Evolutionary conservation across 805 yeast species (phyloP).

Genomic region (Clavispora vitiphila): DNA sequence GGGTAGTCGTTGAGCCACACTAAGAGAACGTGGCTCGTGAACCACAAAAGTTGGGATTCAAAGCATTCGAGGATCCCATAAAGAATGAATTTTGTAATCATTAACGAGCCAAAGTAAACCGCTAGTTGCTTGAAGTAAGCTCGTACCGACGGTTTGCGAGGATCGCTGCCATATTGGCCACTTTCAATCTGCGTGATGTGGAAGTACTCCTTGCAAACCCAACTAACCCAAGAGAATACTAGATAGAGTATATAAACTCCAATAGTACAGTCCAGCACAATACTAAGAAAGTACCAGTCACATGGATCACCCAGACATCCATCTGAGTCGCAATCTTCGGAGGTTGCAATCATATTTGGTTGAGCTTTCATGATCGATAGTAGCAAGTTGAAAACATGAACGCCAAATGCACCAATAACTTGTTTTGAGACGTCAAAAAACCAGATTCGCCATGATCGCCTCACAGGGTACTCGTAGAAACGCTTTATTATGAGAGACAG

Average conservation of each 20-base stretch:
- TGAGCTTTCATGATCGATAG: slow-evolving; percentile 56
- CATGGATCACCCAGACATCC: slow-evolving; percentile 57
- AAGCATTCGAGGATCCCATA: slow-evolving; percentile 61
- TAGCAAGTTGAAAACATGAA: slow-evolving; percentile 73
- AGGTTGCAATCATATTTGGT: slow-evolving; percentile 3
- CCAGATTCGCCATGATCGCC: slow-evolving; percentile 89
- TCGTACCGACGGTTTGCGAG: slow-evolving; percentile 46
- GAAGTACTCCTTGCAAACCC: slow-evolving; percentile 39
- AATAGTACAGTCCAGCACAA: slow-evolving; percentile 85
- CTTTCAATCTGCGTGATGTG: slow-evolving; percentile 40
- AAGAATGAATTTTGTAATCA: slow-evolving; percentile 62
- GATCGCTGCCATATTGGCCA: slow-evolving; percentile 60
- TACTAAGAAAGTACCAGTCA: slow-evolving; percentile 89
- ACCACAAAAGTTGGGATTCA: slow-evolving; percentile 46
- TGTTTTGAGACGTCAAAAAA: slow-evolving; percentile 86
- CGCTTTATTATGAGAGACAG: slow-evolving; percentile 72
- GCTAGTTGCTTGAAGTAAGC: slow-evolving; percentile 69
- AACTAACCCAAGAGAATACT: slow-evolving; percentile 44
- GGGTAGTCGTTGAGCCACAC: slow-evolving; percentile 84
- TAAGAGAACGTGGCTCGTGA: slow-evolving; percentile 65
- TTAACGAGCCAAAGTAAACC: slow-evolving; percentile 60
- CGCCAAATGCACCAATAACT: slow-evolving; percentile 77
- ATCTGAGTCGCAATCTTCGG: slow-evolving; percentile 10
- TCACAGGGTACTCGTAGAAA: slow-evolving; percentile 67
- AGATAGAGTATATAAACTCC: slow-evolving; percentile 77